Evolutionary conservation across 352 stramenopile species (phyloP), one percentile per base, ranked within the genome.

Genomic region (Globisporangium solare): DNA sequence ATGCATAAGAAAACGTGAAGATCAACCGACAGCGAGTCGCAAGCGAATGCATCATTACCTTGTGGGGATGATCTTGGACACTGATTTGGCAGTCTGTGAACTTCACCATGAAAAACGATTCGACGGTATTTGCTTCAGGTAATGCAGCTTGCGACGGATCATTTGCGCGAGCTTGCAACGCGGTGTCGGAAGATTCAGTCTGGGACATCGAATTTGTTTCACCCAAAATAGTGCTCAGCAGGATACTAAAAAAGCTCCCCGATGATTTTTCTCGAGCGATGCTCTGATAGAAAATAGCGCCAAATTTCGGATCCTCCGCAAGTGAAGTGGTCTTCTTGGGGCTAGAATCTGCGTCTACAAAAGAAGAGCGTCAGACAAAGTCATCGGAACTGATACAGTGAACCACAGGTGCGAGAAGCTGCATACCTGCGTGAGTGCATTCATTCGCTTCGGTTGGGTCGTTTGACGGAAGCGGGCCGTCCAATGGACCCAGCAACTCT

Each of bases 71-170:
- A 39, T 92, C 80, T 63, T 90, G 81, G n/a, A 90, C 40, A 47
- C 67, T 89, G 37, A 92, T 73, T 63, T 94, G 83, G n/a, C 69
- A 84, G 52, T 94, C 83, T 60, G 87, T 70, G 27, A 92, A 88
- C 24, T 83, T 83, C 10, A 92, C 70, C 48, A 88, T 76, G 15
- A 92, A 61, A 43, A 88, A 88, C 2, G 76, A 67, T 8, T 83
- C 64, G 8, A 78, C 68, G n/a, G 79, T 56, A 47, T 56, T 58
- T 7, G 47, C 53, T 17, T 31, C 53, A 48, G 18, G 42, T 5
- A 22, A 35, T n/a, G 42, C 18, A 0, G 10, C 7, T 17, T 63
- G 48, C 2, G 11, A 51, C 8, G 56, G 31, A 0, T 47, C 49
- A 42, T 22, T 47, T 11, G 2, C 8, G 6, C 31, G 40, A 13